phyloP scores from a whole-genome alignment of 768 basidiomycete genomes.

The Rhizopogon vesiculosus region DNA sequence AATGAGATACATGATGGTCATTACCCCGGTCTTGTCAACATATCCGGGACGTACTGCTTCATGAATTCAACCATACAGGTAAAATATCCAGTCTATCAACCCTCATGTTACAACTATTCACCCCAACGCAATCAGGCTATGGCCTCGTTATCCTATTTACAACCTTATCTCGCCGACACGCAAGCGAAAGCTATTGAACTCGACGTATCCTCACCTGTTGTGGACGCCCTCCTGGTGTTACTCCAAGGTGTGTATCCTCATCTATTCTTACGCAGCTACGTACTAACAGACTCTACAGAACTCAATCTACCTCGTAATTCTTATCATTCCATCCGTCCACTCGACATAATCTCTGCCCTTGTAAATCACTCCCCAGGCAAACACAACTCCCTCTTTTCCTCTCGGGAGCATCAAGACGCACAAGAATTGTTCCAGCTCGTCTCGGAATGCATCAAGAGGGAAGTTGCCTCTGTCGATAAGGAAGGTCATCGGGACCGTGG shows the following conservation, averaged over 20 bases:
- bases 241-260: conserved; percentile 49
- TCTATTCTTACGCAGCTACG: neutral
- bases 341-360: conserved; percentile 67
- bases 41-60: conserved; percentile 95
- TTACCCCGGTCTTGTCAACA: conserved; percentile 92
- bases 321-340: conserved; percentile 64
- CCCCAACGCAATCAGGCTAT: conserved; percentile 57
- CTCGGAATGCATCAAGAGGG: conserved; percentile 85
- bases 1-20: conserved; percentile 34
- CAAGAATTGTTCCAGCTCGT: conserved; percentile 97
- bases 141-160: conserved; percentile 80
- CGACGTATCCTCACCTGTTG: conserved; percentile 82
- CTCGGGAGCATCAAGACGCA: conserved; percentile 95
- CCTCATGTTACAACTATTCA: conserved; percentile 2
- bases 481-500: conserved; percentile 72
- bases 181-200: conserved; percentile 72
- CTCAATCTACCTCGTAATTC: conserved; percentile 59
- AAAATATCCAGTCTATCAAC: conserved; percentile 11
- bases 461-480: conserved; percentile 66
- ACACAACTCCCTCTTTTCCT: conserved; percentile 67
- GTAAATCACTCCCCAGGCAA: conserved; percentile 49
- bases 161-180: conserved; percentile 73
- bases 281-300: conserved; percentile 34
- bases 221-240: conserved; percentile 73
- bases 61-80: conserved; percentile 96